phyloP scores from a whole-genome alignment of 2,329 filamentous ascomycete species.

The Neodidymelliopsis sp. region DNA sequence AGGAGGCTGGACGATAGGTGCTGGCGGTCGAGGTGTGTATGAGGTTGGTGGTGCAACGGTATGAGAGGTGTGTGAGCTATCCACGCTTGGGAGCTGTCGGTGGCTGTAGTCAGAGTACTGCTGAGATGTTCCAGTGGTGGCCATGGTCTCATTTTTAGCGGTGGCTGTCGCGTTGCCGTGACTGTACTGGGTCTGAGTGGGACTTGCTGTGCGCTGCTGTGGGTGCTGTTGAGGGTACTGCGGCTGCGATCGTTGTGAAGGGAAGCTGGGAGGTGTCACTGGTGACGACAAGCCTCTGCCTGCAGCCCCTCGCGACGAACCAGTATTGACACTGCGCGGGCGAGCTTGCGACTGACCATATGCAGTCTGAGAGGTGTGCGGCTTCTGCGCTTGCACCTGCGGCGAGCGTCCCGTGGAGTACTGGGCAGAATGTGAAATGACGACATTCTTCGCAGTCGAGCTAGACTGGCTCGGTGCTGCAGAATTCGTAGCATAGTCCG shows the following conservation, averaged over 20 bases:
- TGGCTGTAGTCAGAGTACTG: conserved; percentile 33
- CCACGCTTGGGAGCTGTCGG: conserved; percentile 33
- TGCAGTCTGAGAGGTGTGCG: conserved; percentile 18
- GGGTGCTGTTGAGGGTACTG: conserved; percentile 33
- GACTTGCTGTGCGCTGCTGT: conserved; percentile 37
- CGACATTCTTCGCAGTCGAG: conserved; percentile 33
- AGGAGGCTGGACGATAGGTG: conserved; percentile 24
- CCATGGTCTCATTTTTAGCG: conserved; percentile 18
- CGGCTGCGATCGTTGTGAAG: conserved; percentile 34
- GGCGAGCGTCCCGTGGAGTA: conserved; percentile 28
- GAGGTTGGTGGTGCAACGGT: conserved; percentile 23
- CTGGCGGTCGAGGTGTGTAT: conserved; percentile 24
- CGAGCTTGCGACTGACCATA: conserved; percentile 38
- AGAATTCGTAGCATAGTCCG: conserved; percentile 29
- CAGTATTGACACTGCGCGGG: conserved; percentile 38
- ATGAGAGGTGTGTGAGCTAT: conserved; percentile 24
- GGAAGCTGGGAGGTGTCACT: conserved; percentile 31
- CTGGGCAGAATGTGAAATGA: conserved; percentile 26
- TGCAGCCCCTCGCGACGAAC: conserved; percentile 23
- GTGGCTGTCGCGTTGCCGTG: conserved; percentile 18
- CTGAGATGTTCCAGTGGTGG: conserved; percentile 19
- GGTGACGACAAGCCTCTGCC: conserved; percentile 35
- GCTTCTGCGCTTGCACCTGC: conserved; percentile 29
- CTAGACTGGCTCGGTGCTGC: conserved; percentile 25
- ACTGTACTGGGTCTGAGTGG: conserved; percentile 37